A percentile compares a stretch with the other conserved stretches of the same genome.
phyloP scores from a whole-genome alignment of 2,329 filamentous ascomycete genomes.

The Biscogniauxia mediterranea region DNA sequence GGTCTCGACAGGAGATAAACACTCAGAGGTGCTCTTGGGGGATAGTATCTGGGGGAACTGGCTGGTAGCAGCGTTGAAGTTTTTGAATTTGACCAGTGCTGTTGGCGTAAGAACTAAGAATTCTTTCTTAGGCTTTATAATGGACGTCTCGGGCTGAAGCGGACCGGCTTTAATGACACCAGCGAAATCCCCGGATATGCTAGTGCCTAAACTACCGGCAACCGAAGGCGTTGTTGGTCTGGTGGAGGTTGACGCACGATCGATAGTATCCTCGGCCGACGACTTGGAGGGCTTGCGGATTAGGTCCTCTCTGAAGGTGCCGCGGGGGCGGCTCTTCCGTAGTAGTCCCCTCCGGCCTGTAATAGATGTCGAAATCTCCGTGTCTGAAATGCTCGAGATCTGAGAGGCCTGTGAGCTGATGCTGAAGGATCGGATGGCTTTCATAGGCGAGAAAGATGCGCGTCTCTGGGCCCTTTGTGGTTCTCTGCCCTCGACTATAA shows the following conservation, averaged over 20 bases:
- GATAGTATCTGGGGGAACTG: slow-evolving; percentile 45
- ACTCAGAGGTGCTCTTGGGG: slow-evolving; percentile 31
- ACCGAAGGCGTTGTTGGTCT: slow-evolving; percentile 31
- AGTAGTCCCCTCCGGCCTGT: slow-evolving; percentile 22
- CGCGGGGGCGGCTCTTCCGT: slow-evolving; percentile 26
- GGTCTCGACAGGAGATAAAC: slow-evolving; percentile 37
- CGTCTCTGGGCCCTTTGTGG: slow-evolving; percentile 25
- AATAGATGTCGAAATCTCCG: slow-evolving; percentile 20
- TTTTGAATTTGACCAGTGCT: slow-evolving; percentile 51
- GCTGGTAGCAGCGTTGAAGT: slow-evolving; percentile 44
- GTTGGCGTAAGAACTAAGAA: slow-evolving; percentile 53
- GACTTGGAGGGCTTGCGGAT: slow-evolving; percentile 31
- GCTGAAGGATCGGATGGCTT: slow-evolving; percentile 32
- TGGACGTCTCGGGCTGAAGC: slow-evolving; percentile 48
- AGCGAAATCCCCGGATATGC: slow-evolving; percentile 27
- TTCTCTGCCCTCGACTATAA: slow-evolving; percentile 21
- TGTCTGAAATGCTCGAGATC: slow-evolving; percentile 25
- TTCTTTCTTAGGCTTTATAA: slow-evolving; percentile 48
- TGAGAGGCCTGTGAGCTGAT: slow-evolving; percentile 32
- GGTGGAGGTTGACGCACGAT: slow-evolving; percentile 30
- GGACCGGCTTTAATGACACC: slow-evolving; percentile 43
- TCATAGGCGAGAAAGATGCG: slow-evolving; percentile 31
- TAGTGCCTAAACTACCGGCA: slow-evolving; percentile 27
- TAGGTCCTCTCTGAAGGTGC: slow-evolving; percentile 23
- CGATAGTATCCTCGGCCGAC: slow-evolving; percentile 27